phyloP scores from a whole-genome alignment of 306 rosid species.

The Urtica urens region DNA sequence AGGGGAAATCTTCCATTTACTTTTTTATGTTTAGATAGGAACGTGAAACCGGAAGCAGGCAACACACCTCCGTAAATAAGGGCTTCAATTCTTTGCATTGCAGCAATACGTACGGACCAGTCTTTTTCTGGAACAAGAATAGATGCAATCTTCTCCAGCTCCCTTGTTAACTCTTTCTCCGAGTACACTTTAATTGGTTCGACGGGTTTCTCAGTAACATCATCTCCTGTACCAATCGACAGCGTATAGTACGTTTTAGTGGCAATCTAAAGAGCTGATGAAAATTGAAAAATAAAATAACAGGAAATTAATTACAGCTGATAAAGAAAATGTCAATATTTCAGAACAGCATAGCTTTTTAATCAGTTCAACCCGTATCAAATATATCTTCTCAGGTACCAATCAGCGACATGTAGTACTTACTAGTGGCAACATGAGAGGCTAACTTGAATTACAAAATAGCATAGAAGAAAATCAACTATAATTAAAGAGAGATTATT shows the following conservation, averaged over 20 bases:
- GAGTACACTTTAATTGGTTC: conserved; percentile 87
- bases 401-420: no score
- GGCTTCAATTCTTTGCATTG: conserved; percentile 90
- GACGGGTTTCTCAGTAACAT: conserved; percentile 43
- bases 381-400: no score
- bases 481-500: no score
- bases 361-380: no score
- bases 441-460: no score
- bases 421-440: no score
- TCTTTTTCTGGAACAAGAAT: conserved; percentile 97
- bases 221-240: conserved; percentile 52
- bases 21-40: background rate
- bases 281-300: background rate
- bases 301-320: background rate
- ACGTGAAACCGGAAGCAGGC: conserved; percentile 3
- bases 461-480: no score
- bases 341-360: no score
- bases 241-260: conserved; percentile 18
- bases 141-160: conserved; percentile 78
- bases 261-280: background rate
- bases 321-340: no score
- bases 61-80: conserved; percentile 89
- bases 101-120: conserved; percentile 90
- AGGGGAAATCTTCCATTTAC: conserved; percentile 15
- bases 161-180: conserved; percentile 88